Percentiles rank a stretch among this genome's conserved stretches.
These are phyloP conservation scores for Echium plantagineum DNA, from an alignment of 257 asterid genomes.

Conservation along the genomic window DNA sequence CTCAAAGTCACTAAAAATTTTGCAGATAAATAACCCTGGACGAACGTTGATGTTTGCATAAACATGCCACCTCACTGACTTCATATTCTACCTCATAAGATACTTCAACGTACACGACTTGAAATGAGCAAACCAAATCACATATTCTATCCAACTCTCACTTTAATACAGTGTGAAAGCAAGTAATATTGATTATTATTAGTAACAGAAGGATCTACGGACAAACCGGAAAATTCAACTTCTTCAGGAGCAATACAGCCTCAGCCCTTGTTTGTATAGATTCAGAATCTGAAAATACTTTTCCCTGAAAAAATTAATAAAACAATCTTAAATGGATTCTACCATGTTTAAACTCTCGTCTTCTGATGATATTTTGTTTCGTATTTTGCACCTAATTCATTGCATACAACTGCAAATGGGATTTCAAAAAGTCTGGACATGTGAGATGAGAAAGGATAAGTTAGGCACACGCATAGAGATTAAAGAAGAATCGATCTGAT, in stretches of 20 bases:
- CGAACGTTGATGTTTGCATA: too few relatives aligned
- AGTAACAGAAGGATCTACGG: conserved; percentile 14
- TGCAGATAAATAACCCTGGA: too few relatives aligned
- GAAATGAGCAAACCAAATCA: not conserved
- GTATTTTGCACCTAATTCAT: not conserved
- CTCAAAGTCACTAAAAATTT: too few relatives aligned
- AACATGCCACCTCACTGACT: too few relatives aligned
- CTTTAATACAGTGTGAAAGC: not conserved
- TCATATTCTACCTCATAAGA: too few relatives aligned
- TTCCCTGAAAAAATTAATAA: conserved; percentile 48
- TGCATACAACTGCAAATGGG: not conserved
- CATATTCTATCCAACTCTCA: not conserved
- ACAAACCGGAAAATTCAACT: conserved; percentile 85
- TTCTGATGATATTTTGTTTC: too few relatives aligned
- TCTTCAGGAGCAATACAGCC: conserved; percentile 98
- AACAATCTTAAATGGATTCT: not conserved
- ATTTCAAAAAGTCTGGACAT: not conserved
- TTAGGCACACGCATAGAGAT: too few relatives aligned
- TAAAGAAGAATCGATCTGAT: too few relatives aligned
- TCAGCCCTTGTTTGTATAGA: conserved; percentile 98
- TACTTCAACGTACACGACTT: not conserved
- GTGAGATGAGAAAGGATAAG: not conserved
- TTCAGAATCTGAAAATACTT: conserved; percentile 91
- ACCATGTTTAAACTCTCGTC: not conserved
- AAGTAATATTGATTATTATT: not conserved